Evolutionary conservation across 305 asterid genomes (phyloP), one percentile per base, ranked within the genome.

Genomic region (Rubia peregrina): DNA sequence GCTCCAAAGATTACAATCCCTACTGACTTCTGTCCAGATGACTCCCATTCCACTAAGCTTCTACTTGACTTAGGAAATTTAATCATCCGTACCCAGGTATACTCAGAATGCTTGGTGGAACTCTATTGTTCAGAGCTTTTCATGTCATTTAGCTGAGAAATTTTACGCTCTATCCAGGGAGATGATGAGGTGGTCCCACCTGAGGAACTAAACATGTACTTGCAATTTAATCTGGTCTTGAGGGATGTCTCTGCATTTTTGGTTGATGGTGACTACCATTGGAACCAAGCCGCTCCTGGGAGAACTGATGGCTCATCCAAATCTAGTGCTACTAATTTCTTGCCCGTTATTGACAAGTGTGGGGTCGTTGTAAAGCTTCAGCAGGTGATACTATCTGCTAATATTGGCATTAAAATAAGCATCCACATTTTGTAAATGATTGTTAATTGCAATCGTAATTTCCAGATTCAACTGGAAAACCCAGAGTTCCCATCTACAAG

Each of bases 1-100:
- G 98, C 98, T 22, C 98, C 98, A 66, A 93, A 93, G 83, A 88
- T 93, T 70, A 90, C 97, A 43, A 80, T 93, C 70, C 98, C 98
- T 68, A 86, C 98, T 16, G 92, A 88, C 73, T 93, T 90, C 70
- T 82, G 61, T 80, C 98, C 98, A 1, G 97, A 90, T 78, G 71
- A 78, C 75, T 80, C 74, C 77, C 91, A 89, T 76, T 86, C 91
- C 70, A 93, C 98, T 24, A 93, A 89, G 86, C 97, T 93, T 79
- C 84, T 93, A 61, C 92, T 93, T 72, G 98, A 93, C 85, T 85
- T 93, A 89, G 98, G 98, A 79, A 93, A 90, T 82, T 83, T 93
- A 70, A 83, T 87, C 65, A 90, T 93, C 78, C 87, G 85, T 71
- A 86, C 97, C 65, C 89, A 85, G 97, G 98, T 89, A 81, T 66